These are phyloP conservation scores for Hemisphaericaspora xylofermentans DNA, from an alignment of 1,139 yeast genomes.

Conservation along the genomic window DNA sequence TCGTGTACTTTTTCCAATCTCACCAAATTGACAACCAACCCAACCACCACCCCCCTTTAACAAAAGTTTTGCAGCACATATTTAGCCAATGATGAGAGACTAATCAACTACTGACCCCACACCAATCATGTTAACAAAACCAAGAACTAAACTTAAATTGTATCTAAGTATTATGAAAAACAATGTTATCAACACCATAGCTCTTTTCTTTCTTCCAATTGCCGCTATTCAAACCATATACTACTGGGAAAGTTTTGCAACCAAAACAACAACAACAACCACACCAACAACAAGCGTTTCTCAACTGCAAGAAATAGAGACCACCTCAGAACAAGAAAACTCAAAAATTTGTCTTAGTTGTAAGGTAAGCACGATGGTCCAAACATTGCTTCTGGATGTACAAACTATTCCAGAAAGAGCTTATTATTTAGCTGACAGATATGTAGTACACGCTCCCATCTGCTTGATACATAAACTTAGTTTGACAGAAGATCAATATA, in stretches of 20 bases:
- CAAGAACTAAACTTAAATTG: not conserved
- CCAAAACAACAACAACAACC: not conserved
- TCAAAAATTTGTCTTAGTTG: not conserved
- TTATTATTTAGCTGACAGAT: slow-evolving; percentile 23
- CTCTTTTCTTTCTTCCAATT: slow-evolving; percentile 1
- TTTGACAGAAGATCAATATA: slow-evolving; percentile 4
- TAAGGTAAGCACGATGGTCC: not conserved
- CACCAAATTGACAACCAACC: too few relatives aligned
- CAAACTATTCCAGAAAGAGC: slow-evolving; percentile 9
- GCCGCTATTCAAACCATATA: not conserved
- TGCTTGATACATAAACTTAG: slow-evolving; percentile 16
- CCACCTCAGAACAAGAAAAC: too few relatives aligned
- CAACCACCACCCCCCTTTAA: too few relatives aligned
- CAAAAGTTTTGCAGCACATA: not conserved
- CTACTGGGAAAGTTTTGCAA: not conserved
- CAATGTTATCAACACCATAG: not conserved
- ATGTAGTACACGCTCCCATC: slow-evolving; percentile 20
- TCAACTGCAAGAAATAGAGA: not conserved
- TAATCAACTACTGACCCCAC: too few relatives aligned
- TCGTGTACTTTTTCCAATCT: too few relatives aligned
- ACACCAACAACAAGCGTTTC: not conserved
- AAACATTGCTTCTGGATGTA: not conserved
- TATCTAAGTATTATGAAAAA: not conserved
- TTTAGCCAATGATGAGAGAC: not conserved
- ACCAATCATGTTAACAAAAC: not conserved